These are phyloP conservation scores for Cylindrotheca closterium DNA, from an alignment of 108 stramenopile genomes.

Conservation along the genomic window DNA sequence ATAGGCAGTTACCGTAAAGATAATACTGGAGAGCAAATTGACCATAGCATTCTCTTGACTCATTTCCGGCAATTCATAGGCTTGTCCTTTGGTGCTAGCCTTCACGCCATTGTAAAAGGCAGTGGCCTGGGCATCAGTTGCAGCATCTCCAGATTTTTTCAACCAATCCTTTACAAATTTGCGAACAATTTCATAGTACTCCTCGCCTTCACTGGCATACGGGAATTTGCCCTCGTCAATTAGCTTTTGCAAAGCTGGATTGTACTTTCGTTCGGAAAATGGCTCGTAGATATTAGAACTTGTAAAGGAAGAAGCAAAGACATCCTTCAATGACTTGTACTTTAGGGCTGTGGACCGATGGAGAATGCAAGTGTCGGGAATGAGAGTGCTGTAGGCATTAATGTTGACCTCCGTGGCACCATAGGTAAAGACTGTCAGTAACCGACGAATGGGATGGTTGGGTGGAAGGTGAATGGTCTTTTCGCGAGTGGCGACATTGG, in stretches of 20 bases:
- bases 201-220: conserved; percentile 2
- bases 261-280: conserved; percentile 6
- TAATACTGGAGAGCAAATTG: conserved; percentile 2
- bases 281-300: conserved; percentile 7
- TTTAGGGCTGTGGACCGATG: neutral
- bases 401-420: conserved; percentile 4
- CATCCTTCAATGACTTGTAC: neutral
- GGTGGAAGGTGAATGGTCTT: conserved; percentile 8
- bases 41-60: neutral
- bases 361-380: neutral
- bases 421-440: conserved; percentile 23
- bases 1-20: conserved; percentile 11
- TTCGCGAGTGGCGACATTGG: conserved; percentile 5
- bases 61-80: conserved; percentile 3
- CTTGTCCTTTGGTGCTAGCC: conserved; percentile 1
- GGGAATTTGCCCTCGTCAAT: conserved; percentile 14
- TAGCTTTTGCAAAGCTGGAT: conserved; percentile 2
- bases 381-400: conserved; percentile 1
- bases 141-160: neutral
- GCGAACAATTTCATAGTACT: conserved; percentile 16
- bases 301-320: conserved; percentile 6
- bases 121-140: neutral
- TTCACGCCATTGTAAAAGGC: conserved; percentile 5
- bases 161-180: conserved; percentile 14
- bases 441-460: conserved; percentile 16